Evolutionary conservation across 2,329 filamentous ascomycete genomes (phyloP).

Genomic region (Cercospora beticola): DNA sequence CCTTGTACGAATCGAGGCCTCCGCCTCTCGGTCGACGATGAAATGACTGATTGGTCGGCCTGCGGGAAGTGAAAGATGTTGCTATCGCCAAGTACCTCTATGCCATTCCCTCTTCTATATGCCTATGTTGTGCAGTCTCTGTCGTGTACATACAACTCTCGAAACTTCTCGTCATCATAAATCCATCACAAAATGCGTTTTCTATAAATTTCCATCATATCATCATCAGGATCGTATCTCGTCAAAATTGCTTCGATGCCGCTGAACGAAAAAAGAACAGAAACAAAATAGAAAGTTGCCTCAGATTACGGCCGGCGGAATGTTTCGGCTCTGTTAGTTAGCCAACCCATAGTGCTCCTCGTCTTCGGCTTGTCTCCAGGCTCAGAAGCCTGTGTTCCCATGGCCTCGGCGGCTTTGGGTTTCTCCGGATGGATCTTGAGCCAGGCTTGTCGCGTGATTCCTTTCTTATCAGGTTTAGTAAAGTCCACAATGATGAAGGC

Average conservation of each 20-base stretch:
- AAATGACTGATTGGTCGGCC: not conserved
- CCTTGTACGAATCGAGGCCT: not conserved
- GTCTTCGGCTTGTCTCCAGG: not conserved
- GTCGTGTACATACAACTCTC: not conserved
- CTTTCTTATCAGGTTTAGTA: conserved; percentile 16
- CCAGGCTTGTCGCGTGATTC: not conserved
- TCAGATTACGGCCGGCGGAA: not conserved
- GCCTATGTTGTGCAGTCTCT: not conserved
- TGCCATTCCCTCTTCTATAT: not conserved
- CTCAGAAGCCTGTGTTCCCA: not conserved
- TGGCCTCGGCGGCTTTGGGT: not conserved
- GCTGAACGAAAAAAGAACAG: not conserved
- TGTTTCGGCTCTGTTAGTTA: not conserved
- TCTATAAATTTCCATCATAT: not conserved
- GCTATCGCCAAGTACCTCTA: not conserved
- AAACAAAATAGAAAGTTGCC: not conserved
- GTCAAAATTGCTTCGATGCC: not conserved
- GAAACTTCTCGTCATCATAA: not conserved
- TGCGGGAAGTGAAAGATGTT: not conserved
- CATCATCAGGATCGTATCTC: not conserved
- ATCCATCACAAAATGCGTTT: not conserved
- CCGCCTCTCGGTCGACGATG: not conserved
- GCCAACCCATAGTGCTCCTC: not conserved
- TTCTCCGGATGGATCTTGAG: not conserved
- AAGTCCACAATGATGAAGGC: conserved; percentile 32